A percentile compares a stretch with the other conserved stretches of the same genome.
phyloP scores from a whole-genome alignment of 257 asterid genomes.

The Nicotiana tabacum region DNA sequence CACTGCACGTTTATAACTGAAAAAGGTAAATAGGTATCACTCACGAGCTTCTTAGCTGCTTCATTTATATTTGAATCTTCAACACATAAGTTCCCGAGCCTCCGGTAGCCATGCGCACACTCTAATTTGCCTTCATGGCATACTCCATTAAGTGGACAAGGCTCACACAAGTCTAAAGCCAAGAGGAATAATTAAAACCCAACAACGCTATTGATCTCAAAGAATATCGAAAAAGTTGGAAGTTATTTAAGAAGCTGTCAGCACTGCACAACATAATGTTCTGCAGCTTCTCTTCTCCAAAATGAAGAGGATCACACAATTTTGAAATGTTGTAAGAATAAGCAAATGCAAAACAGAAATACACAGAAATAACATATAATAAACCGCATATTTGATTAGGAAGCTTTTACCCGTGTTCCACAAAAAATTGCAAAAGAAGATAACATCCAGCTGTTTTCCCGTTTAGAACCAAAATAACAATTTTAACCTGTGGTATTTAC shows the following conservation, averaged over 20 bases:
- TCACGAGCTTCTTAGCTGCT: slow-evolving; percentile 58
- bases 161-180: slow-evolving; percentile 65
- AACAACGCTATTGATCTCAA: slow-evolving; percentile 11
- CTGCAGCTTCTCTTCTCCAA: background rate
- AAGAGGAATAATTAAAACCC: slow-evolving; percentile 9
- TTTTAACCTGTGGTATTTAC: background rate
- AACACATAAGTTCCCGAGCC: slow-evolving; percentile 58
- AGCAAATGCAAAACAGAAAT: background rate
- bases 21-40: slow-evolving; percentile 15
- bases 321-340: background rate
- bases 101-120: slow-evolving; percentile 58
- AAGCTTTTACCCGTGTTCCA: background rate
- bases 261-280: background rate
- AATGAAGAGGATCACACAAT: background rate
- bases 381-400: background rate
- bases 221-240: background rate
- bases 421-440: background rate
- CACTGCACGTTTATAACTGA: slow-evolving; percentile 7
- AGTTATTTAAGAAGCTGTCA: background rate
- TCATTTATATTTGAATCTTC: slow-evolving; percentile 64
- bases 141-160: slow-evolving; percentile 75
- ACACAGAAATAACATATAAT: background rate
- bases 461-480: background rate
- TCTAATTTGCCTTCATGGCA: slow-evolving; percentile 73
- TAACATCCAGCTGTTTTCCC: background rate